Evolutionary conservation across 306 rosid species (phyloP).

Genomic region (Chamaecrista fasciculata): DNA sequence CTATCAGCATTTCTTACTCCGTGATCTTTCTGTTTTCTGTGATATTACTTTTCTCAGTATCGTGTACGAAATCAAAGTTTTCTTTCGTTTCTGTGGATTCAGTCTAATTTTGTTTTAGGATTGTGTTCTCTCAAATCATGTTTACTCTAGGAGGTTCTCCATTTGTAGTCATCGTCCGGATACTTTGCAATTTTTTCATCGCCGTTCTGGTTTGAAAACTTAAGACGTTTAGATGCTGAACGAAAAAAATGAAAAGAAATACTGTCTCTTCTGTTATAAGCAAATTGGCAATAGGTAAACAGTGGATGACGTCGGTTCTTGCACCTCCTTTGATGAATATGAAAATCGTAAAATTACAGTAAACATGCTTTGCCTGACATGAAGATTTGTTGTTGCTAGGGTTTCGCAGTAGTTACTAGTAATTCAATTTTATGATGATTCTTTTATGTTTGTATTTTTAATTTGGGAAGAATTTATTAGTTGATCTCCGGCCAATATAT

Average conservation of each 20-base stretch:
- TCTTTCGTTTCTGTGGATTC: constrained; percentile 3
- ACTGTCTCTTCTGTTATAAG: too few relatives aligned
- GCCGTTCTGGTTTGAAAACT: background rate
- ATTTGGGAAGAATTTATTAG: background rate
- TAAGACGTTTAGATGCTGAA: background rate
- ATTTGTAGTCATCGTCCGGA: background rate
- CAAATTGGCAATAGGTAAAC: background rate
- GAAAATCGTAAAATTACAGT: background rate
- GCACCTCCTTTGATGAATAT: background rate
- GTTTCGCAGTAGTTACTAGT: background rate
- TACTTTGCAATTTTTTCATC: background rate
- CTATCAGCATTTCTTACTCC: constrained; percentile 3
- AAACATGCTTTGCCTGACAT: background rate
- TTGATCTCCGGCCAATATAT: background rate
- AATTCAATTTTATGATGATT: background rate
- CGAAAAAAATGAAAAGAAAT: too few relatives aligned
- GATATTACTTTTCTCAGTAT: background rate
- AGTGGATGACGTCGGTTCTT: background rate
- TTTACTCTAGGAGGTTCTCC: background rate
- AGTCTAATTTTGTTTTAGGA: background rate
- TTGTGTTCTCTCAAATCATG: constrained; percentile 7
- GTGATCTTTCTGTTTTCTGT: background rate
- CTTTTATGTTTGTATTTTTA: background rate
- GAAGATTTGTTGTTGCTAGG: background rate
- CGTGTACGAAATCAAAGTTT: background rate